Base-by-base conservation (phyloP, 106 monocot species). In the Allium fistulosum region DNA sequence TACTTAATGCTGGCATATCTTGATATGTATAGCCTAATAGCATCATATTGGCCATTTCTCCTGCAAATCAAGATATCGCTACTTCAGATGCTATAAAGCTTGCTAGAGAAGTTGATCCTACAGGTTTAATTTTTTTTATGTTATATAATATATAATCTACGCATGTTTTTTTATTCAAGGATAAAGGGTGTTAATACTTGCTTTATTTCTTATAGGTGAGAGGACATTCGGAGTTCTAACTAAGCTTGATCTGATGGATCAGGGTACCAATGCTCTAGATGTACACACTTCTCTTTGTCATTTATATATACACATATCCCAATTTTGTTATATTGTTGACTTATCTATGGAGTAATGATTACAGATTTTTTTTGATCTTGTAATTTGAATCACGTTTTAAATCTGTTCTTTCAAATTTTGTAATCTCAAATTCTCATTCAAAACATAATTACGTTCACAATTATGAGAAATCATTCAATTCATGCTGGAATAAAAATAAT, bases 61-160 rank as follows among this genome's bases (percentile, higher is more conserved):
- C 97, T 76, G 97, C 97, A 17, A 92, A 97, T 78, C 97, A 97
- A 90, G 97, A 97, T 78, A 97, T 97, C 75, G 97, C 97, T 52
- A 97, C 97, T 70, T 97, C 97, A 62, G 97, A 97, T 84, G 97
- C 97, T 53, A 97, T 97, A 71, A 97, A 97, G 60, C 80, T 97
- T 84, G 97, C 87, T 27, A 92, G 80, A 69, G 97, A 97, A 86
- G 97, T 97, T 70, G 97, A 97, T 74, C 77, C 92, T 75, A 69
- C 89, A 78, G 92, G 96, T 97, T 46, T 79, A 45, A 10, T 9
- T 45, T 52, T 22, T 52, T 66, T 55, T 53, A 28, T 28, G 27
- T 55, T 67, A n/a, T 57, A 28, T 26, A 0, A 51, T 46, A 14
- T 22, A 4, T 37, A 37, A 37, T 37, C 37, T 37, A 37, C 37